Conservation (phyloP, 1,284 basidiomycete species). For the Cryptococcus sp. region DNA sequence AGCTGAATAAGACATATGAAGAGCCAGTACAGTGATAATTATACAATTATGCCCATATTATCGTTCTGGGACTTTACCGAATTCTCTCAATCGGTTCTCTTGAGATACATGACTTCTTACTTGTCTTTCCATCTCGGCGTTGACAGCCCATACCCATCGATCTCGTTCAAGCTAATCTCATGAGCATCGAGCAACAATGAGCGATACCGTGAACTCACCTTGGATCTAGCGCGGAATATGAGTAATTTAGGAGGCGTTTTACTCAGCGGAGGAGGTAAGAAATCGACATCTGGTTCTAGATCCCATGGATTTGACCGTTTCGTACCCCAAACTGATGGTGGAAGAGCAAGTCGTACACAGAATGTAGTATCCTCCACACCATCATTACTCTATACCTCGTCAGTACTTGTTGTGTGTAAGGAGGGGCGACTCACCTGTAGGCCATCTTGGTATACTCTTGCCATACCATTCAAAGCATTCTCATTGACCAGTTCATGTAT, state of each 20-base stretch:
- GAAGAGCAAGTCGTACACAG: conserved; percentile 23
- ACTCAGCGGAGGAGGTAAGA: conserved; percentile 24
- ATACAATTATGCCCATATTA: neutral
- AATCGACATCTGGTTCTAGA: conserved; percentile 10
- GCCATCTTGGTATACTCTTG: conserved; percentile 44
- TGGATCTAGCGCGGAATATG: conserved; percentile 41
- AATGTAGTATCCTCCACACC: conserved; percentile 43
- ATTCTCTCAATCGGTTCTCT: conserved; percentile 27
- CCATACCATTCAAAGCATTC: conserved; percentile 12
- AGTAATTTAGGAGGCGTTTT: conserved; percentile 25
- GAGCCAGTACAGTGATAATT: no score
- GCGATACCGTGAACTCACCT: conserved; percentile 28
- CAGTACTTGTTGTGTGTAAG: neutral
- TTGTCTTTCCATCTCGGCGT: conserved; percentile 44
- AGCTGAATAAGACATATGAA: no score
- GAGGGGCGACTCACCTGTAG: conserved; percentile 23
- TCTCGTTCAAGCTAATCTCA: conserved; percentile 43
- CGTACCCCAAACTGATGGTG: conserved; percentile 20
- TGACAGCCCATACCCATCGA: conserved; percentile 46
- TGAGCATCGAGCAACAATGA: neutral
- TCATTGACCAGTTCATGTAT: conserved; percentile 20
- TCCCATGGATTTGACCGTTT: conserved; percentile 33
- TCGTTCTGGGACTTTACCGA: conserved; percentile 26
- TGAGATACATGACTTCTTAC: conserved; percentile 26
- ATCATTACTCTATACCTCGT: conserved; percentile 23